phyloP scores from a whole-genome alignment of 1,284 basidiomycete genomes.

The Athelia psychrophila region DNA sequence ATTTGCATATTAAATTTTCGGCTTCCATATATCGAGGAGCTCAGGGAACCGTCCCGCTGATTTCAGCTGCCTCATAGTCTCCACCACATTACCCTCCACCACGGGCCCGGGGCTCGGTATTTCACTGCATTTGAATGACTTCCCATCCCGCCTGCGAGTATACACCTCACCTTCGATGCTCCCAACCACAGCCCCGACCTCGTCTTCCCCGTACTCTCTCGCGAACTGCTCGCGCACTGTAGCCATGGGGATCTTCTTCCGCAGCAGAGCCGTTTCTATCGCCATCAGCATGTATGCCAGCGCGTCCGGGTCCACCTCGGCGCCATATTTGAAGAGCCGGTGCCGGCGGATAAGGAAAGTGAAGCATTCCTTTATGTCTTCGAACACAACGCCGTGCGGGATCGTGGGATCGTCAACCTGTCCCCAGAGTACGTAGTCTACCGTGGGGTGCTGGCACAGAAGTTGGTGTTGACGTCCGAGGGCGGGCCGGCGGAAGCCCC shows the following conservation, averaged over 20 bases:
- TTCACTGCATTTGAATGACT: too few species aligned
- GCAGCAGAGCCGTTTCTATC: slow-evolving; percentile 8
- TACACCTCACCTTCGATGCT: slow-evolving; percentile 1
- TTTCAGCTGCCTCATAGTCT: too few species aligned
- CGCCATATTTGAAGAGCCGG: slow-evolving; percentile 9
- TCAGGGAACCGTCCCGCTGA: too few species aligned
- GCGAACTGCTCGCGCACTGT: slow-evolving; percentile 9
- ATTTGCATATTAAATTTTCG: too few species aligned
- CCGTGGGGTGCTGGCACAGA: slow-evolving; percentile 4
- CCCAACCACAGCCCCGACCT: slow-evolving; percentile 5
- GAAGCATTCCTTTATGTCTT: background rate
- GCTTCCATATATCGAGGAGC: too few species aligned
- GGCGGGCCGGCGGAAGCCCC: slow-evolving; percentile 6
- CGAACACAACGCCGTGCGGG: slow-evolving; percentile 8
- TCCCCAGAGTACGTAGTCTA: slow-evolving; percentile 13
- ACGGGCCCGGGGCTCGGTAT: too few species aligned
- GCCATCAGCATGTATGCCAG: slow-evolving; percentile 13
- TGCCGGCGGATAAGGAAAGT: slow-evolving; percentile 10
- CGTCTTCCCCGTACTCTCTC: slow-evolving; percentile 7
- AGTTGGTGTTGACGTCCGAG: slow-evolving; percentile 7
- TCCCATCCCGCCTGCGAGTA: too few species aligned
- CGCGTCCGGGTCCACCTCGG: slow-evolving; percentile 10
- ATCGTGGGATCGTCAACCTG: slow-evolving; percentile 5
- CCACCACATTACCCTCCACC: too few species aligned
- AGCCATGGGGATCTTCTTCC: slow-evolving; percentile 9